Base-by-base conservation (phyloP, 192 early-diverging fungal species). In the Coemansia sp. region DNA sequence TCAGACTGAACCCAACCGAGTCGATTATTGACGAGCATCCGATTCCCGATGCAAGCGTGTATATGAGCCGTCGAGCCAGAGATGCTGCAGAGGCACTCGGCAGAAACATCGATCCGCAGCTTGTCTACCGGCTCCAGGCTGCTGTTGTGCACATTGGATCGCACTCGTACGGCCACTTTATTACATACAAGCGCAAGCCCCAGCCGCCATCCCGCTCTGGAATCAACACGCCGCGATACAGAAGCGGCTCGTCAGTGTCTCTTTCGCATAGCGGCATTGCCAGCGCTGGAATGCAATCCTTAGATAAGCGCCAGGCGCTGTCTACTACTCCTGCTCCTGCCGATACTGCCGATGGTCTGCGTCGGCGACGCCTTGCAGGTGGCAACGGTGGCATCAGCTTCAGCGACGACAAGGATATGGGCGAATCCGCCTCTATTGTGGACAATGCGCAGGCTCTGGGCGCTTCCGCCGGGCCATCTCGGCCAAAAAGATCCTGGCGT, bases 141-240 rank as follows among this genome's bases (percentile, higher is more conserved):
- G 94, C 95, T 1, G 90, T 99, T 53, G 88, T 96, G 12, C 97
- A 99, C 70, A 88, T 90, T 61, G 97, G 97, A 12, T 84, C 81
- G 42, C 97, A 99, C 74, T 90, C 96, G 10, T 90, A 87, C 0
- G 97, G 97, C 9, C 97, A 99, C 74, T 99, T 96, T 87, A 89
- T 98, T 25, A 93, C 95, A 0, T 97, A 95, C 77, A 81, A 95
- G 17, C 88, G 90, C 72, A 74, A 71, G 51, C 64, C 74, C 22
- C 62, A 72, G 50, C 63, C 72, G 48, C 69, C 75, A 1, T 70
- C 67, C 22, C 79, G 79, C 51, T 81, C 79, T 1, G 79, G 74
- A 1, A 72, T 81, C 64, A 81, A 81, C 58, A 81, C 79, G 6
- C 79, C 79, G 19, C 70, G 79, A 37, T 75, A 81, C 51, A 67